Evolutionary conservation across 805 yeast species (phyloP), one percentile per base, ranked within the genome.

Genomic region (Metschnikowia lunata): DNA sequence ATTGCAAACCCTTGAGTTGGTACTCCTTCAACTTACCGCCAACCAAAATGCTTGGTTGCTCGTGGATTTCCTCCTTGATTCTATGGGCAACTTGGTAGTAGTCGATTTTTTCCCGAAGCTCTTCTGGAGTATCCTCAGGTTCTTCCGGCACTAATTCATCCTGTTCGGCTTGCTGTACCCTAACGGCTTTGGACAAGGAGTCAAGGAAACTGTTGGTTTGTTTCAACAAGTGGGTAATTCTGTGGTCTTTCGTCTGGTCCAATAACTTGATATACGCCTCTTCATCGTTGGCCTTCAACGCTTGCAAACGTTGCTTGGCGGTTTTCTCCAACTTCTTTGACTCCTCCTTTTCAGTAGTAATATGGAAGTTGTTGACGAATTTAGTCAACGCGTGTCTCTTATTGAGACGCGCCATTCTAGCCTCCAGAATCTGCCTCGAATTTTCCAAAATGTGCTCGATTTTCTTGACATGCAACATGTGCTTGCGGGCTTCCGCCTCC

Each of bases 251-350:
- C 4, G 95, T 86, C 64, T 85, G 89, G 61, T 86, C 93, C 62
- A 86, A 74, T 58, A 86, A 76, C 59, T 85, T 85, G 61, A 86
- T 76, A 68, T 86, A 86, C 2, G 93, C 93, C 60, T 86, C 95
- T 64, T 86, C 95, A 69, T 86, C 95, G 61, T 86, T 85, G 13
- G 90, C 86, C 63, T 83, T 85, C 72, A 86, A 78, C 27, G 93
- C 93, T 58, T 83, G 89, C 65, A 86, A 76, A 78, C 95, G 84
- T 61, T 85, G 90, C 59, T 83, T 85, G n/a, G 95, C 95, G 27
- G 82, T 85, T 60, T 79, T 80, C 63, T 86, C 93, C 49, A 83
- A 65, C 62, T 83, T 77, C 67, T 78, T 84, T 49, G 80, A 78
- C 63, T 85, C 93, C 45, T 86, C 95, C 60, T 78, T 82, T 60